A percentile compares a stretch with the other conserved stretches of the same genome.
Evolutionary conservation across 257 asterid genomes (phyloP).

Genomic region (Solanum neorickii): DNA sequence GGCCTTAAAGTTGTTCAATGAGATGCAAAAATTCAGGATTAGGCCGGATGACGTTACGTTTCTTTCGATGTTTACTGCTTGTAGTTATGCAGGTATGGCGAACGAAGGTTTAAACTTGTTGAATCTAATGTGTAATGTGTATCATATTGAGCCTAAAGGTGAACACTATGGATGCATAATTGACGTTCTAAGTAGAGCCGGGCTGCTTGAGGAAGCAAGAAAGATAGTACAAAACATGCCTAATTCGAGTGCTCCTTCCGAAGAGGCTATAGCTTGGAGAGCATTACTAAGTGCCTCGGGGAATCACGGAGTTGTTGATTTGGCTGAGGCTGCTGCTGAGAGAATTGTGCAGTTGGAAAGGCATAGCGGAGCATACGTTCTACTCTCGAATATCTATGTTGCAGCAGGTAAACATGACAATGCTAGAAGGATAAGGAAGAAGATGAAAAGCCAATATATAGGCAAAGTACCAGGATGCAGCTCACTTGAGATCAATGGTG

Average conservation of each 20-base stretch:
- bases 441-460: constrained; percentile 42
- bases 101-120: constrained; percentile 39
- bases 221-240: constrained; percentile 33
- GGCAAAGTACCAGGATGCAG: constrained; percentile 72
- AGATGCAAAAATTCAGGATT: constrained; percentile 34
- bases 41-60: constrained; percentile 50
- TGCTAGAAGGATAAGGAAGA: constrained; percentile 33
- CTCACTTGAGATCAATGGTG: constrained; percentile 49
- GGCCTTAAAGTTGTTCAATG: constrained; percentile 35
- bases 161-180: constrained; percentile 70
- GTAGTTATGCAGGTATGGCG: constrained; percentile 55
- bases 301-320: constrained; percentile 22
- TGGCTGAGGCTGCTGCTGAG: constrained; percentile 57
- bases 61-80: constrained; percentile 50
- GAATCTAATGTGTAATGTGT: constrained; percentile 32
- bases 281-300: constrained; percentile 50
- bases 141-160: constrained; percentile 36
- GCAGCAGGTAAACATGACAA: constrained; percentile 41
- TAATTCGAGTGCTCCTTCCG: constrained; percentile 8
- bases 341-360: constrained; percentile 38
- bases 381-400: constrained; percentile 50
- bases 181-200: constrained; percentile 41
- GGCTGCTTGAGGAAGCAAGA: constrained; percentile 47
- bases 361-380: constrained; percentile 58
- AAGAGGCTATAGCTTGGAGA: constrained; percentile 62